A percentile compares a stretch with the other conserved stretches of the same genome.
Evolutionary conservation across 805 yeast species (phyloP).

Genomic region (Myxozyma nipponensis): DNA sequence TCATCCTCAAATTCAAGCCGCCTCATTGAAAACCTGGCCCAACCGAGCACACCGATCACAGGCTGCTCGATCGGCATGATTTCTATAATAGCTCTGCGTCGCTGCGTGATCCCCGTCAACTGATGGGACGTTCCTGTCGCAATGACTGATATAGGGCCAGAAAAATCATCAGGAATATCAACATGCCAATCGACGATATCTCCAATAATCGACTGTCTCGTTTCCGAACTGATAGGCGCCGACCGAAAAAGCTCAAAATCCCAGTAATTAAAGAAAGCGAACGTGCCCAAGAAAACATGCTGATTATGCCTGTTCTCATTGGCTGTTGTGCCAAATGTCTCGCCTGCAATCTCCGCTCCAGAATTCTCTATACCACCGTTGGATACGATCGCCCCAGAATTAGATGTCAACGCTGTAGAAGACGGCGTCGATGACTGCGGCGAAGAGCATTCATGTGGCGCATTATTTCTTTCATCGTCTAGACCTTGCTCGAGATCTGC

Average conservation of each 20-base stretch:
- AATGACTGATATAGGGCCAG: constrained; percentile 20
- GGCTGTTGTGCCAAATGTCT: constrained; percentile 2
- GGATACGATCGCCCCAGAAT: background rate
- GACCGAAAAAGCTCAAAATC: constrained; percentile 26
- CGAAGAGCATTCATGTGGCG: background rate
- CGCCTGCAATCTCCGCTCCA: constrained; percentile 9
- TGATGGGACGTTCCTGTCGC: constrained; percentile 23
- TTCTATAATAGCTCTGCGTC: constrained; percentile 22
- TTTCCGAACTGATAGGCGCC: constrained; percentile 21
- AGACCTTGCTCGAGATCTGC: background rate
- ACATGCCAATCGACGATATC: constrained; percentile 26
- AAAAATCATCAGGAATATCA: constrained; percentile 19
- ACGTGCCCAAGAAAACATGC: constrained; percentile 13
- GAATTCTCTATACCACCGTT: background rate
- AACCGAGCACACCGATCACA: constrained; percentile 23
- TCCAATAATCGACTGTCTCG: constrained; percentile 25
- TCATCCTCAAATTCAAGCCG: constrained; percentile 25
- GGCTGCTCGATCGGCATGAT: constrained; percentile 24
- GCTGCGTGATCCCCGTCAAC: constrained; percentile 23
- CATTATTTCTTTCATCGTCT: background rate
- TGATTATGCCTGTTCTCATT: background rate
- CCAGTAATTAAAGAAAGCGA: constrained; percentile 27
- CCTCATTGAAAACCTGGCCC: constrained; percentile 23
- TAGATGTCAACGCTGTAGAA: background rate
- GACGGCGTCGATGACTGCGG: background rate